Percentiles rank a stretch among this genome's conserved stretches.
Evolutionary conservation across 108 stramenopile species (phyloP).

Genomic region (Fragilaria crotonensis): DNA sequence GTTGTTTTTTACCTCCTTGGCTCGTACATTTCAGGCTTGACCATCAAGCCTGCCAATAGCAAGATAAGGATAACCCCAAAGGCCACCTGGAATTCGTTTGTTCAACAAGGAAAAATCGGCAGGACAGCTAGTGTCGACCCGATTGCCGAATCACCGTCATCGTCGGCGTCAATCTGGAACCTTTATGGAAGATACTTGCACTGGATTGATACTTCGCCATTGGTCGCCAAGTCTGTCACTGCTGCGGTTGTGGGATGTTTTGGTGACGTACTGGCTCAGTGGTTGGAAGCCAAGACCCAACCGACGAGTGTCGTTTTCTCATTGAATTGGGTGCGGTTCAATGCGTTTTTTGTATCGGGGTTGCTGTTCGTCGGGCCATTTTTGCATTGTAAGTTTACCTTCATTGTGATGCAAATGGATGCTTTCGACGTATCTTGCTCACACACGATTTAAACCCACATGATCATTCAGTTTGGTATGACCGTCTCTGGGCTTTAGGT

Average conservation of each 20-base stretch:
- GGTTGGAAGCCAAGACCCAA: slow-evolving; percentile 1
- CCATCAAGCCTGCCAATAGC: too few relatives aligned
- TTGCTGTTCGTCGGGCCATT: slow-evolving; percentile 22
- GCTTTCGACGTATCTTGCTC: too few relatives aligned
- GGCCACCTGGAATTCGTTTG: too few relatives aligned
- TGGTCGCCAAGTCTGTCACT: background rate
- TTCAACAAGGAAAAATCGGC: too few relatives aligned
- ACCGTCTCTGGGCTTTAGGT: slow-evolving; percentile 10
- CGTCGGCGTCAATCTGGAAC: background rate
- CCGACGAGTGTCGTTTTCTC: background rate
- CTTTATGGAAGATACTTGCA: background rate
- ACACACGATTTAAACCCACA: too few relatives aligned
- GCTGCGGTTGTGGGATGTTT: background rate
- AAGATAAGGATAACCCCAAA: too few relatives aligned
- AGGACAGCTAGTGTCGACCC: too few relatives aligned
- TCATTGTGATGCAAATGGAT: too few relatives aligned
- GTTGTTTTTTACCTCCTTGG: too few relatives aligned
- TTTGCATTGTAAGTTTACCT: too few relatives aligned
- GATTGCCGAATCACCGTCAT: background rate
- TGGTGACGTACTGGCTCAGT: slow-evolving; percentile 15
- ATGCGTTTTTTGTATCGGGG: slow-evolving; percentile 14
- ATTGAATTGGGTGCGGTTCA: slow-evolving; percentile 6
- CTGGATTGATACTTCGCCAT: background rate
- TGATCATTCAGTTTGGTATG: too few relatives aligned
- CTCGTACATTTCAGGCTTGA: too few relatives aligned